phyloP scores from a whole-genome alignment of 768 basidiomycete species.

The Gyrodon lividus region DNA sequence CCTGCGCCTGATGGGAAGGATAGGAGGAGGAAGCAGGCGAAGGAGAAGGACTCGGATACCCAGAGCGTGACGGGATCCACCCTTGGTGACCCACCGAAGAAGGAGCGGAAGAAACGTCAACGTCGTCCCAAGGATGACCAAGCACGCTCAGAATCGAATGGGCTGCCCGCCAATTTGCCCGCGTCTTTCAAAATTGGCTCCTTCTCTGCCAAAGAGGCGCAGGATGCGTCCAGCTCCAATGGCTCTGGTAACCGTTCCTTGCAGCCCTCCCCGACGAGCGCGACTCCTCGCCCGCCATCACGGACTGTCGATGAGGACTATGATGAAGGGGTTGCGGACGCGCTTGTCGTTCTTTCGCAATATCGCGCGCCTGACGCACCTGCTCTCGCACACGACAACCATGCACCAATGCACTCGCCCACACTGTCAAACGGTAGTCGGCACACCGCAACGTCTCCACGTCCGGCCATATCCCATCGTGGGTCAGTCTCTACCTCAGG shows the following conservation, averaged over 20 bases:
- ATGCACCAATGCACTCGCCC: constrained; percentile 46
- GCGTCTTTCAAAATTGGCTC: constrained; percentile 34
- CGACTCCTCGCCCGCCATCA: constrained; percentile 56
- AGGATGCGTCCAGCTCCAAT: constrained; percentile 64
- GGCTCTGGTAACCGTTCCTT: constrained; percentile 61
- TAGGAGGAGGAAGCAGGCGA: constrained; percentile 41
- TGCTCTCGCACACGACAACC: constrained; percentile 29
- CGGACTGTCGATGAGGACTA: constrained; percentile 89
- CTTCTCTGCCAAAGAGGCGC: constrained; percentile 41
- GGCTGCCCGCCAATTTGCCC: constrained; percentile 27
- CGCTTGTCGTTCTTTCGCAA: constrained; percentile 69
- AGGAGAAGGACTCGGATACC: constrained; percentile 49
- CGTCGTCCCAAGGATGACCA: constrained; percentile 45
- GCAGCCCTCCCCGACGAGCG: constrained; percentile 71
- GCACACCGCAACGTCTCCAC: constrained; percentile 47
- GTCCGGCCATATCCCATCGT: constrained; percentile 51
- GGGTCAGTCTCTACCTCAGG: constrained; percentile 67
- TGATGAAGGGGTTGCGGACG: constrained; percentile 88
- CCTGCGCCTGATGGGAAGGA: constrained; percentile 47
- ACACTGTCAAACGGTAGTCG: constrained; percentile 59
- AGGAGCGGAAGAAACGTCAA: constrained; percentile 53
- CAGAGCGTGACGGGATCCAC: constrained; percentile 30
- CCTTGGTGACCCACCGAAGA: constrained; percentile 48
- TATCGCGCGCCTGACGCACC: constrained; percentile 35
- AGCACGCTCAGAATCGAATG: constrained; percentile 26